A percentile compares a stretch with the other conserved stretches of the same genome.
Conservation (phyloP, 306 rosid species). For the Quercus ilex region DNA sequence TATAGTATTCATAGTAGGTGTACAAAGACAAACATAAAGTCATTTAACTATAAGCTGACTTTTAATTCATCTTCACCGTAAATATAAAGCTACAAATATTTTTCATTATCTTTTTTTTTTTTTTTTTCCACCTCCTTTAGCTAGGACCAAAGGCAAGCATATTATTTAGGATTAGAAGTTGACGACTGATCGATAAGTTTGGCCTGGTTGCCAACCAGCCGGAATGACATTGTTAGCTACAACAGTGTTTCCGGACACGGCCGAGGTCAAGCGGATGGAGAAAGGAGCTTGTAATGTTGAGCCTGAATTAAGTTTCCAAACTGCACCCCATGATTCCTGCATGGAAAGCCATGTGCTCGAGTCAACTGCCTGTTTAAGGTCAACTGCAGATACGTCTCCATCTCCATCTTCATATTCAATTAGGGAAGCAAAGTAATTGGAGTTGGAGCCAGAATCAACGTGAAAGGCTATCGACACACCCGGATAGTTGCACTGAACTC, state of each 20-base stretch:
- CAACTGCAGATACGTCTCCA: constrained; percentile 47
- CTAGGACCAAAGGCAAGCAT: no score
- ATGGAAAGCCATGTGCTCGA: constrained; percentile 52
- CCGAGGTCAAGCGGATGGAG: constrained; percentile 50
- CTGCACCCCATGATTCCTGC: constrained; percentile 36
- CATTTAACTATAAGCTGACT: no score
- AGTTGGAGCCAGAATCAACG: constrained; percentile 60
- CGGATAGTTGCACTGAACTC: constrained; percentile 53
- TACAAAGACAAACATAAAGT: no score
- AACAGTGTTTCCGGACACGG: neutral
- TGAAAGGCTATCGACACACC: constrained; percentile 42
- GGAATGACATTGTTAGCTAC: constrained; percentile 28
- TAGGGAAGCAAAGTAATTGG: constrained; percentile 46
- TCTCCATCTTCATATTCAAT: constrained; percentile 63
- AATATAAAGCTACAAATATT: no score
- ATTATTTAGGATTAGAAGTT: constrained; percentile 8
- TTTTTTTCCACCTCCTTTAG: no score
- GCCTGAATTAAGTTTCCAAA: constrained; percentile 55
- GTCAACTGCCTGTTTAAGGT: constrained; percentile 45
- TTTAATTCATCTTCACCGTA: no score
- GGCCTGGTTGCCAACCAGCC: constrained; percentile 32
- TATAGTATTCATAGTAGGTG: no score
- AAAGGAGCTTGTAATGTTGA: constrained; percentile 47
- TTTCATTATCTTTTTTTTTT: no score
- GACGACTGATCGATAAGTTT: constrained; percentile 25